phyloP scores from a whole-genome alignment of 257 asterid species.

The Solanum habrochaites region DNA sequence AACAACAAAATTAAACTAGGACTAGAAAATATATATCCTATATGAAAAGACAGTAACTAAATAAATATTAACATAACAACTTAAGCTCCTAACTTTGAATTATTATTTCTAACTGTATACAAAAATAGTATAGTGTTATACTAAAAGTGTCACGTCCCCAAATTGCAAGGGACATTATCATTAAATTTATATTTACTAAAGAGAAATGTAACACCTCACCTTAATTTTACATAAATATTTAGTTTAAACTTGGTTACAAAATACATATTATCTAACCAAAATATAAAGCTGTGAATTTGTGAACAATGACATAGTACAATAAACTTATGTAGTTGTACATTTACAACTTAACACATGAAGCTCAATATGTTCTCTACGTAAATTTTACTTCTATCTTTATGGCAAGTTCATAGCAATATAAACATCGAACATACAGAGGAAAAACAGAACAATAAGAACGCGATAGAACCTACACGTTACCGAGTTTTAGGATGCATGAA shows the following conservation, averaged over 20 bases:
- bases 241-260: too few relatives aligned
- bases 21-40: too few relatives aligned
- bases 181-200: background rate
- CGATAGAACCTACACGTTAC: background rate
- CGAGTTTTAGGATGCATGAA: conserved; percentile 8
- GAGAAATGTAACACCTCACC: too few relatives aligned
- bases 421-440: background rate
- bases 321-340: background rate
- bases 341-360: background rate
- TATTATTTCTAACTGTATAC: too few relatives aligned
- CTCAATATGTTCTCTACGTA: background rate
- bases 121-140: background rate
- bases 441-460: background rate
- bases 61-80: too few relatives aligned
- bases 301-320: background rate
- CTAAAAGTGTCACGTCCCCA: background rate
- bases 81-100: too few relatives aligned
- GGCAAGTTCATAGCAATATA: background rate
- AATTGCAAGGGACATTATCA: background rate
- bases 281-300: background rate
- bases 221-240: too few relatives aligned
- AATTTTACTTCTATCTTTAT: background rate
- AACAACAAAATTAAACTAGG: too few relatives aligned
- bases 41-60: too few relatives aligned
- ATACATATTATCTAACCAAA: background rate